Conservation (phyloP, 805 yeast genomes). For the Torulaspora gathmanii region DNA sequence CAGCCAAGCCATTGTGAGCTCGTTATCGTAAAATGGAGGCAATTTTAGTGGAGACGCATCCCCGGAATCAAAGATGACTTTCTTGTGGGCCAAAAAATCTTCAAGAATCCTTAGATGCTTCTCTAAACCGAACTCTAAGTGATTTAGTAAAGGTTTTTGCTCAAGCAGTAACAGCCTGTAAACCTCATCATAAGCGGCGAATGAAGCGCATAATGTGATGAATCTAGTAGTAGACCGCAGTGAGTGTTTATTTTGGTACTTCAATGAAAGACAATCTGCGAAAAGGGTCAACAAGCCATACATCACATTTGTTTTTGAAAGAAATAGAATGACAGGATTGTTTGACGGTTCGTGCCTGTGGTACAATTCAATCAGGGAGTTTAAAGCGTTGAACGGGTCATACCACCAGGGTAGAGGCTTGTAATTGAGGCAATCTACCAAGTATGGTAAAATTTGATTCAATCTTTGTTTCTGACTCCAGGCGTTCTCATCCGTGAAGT, state of each 20-base stretch:
- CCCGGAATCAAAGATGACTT: constrained; percentile 9
- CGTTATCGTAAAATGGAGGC: constrained; percentile 28
- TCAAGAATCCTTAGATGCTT: constrained; percentile 21
- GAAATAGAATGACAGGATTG: constrained; percentile 27
- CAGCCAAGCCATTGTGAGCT: constrained; percentile 27
- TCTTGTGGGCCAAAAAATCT: constrained; percentile 21
- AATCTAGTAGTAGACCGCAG: constrained; percentile 22
- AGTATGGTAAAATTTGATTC: constrained; percentile 22
- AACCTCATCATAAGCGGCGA: constrained; percentile 30
- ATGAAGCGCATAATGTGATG: constrained; percentile 28
- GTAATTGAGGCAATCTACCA: constrained; percentile 25
- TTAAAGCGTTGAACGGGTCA: constrained; percentile 29
- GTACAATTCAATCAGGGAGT: constrained; percentile 20
- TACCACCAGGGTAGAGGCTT: constrained; percentile 33
- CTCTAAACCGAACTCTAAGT: constrained; percentile 23
- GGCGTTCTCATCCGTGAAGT: constrained; percentile 8
- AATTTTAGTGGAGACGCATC: constrained; percentile 3
- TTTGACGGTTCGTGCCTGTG: constrained; percentile 23
- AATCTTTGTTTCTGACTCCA: constrained; percentile 18
- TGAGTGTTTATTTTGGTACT: constrained; percentile 17
- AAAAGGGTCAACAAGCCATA: constrained; percentile 26
- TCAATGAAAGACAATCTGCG: constrained; percentile 21
- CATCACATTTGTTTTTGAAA: constrained; percentile 24
- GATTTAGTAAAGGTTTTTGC: constrained; percentile 18
- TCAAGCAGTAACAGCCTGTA: constrained; percentile 26